These are phyloP conservation scores for Lagenidium giganteum DNA, from an alignment of 352 stramenopile genomes.

Conservation along the genomic window DNA sequence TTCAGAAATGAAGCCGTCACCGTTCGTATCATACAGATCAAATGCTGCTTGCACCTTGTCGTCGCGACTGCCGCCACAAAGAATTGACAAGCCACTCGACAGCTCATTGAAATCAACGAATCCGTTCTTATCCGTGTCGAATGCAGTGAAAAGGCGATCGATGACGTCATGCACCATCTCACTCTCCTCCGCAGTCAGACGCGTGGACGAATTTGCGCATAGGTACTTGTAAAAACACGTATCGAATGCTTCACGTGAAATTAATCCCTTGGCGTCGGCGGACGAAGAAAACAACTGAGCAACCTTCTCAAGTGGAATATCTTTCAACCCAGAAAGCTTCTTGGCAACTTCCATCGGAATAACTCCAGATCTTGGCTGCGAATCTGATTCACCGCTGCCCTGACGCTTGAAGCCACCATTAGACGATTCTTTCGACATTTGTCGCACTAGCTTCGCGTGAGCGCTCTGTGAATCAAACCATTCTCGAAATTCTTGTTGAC, in stretches of 20 bases:
- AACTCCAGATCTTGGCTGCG: no score
- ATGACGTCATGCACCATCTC: constrained; percentile 67
- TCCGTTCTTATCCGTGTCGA: constrained; percentile 71
- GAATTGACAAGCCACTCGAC: constrained; percentile 60
- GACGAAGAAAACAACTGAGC: constrained; percentile 48
- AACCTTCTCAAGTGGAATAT: constrained; percentile 56
- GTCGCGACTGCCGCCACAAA: constrained; percentile 55
- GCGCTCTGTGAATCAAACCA: constrained; percentile 64
- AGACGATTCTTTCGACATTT: not conserved
- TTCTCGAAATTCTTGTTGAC: constrained; percentile 73
- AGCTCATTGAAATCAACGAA: constrained; percentile 77
- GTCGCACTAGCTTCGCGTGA: constrained; percentile 1
- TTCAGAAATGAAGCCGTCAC: constrained; percentile 77
- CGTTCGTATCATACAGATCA: constrained; percentile 80
- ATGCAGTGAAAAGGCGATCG: constrained; percentile 67
- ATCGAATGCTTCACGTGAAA: constrained; percentile 66
- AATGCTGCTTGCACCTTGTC: constrained; percentile 75
- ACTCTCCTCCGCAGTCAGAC: constrained; percentile 37
- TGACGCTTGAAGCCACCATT: not conserved
- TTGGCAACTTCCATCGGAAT: constrained; percentile 69
- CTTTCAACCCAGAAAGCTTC: constrained; percentile 62
- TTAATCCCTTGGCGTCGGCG: constrained; percentile 37
- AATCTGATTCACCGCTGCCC: not conserved
- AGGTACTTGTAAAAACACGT: constrained; percentile 74
- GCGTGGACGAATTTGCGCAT: constrained; percentile 26